These are phyloP conservation scores for Xylaria sp. DNA, from an alignment of 2,329 filamentous ascomycete genomes.

Conservation along the genomic window DNA sequence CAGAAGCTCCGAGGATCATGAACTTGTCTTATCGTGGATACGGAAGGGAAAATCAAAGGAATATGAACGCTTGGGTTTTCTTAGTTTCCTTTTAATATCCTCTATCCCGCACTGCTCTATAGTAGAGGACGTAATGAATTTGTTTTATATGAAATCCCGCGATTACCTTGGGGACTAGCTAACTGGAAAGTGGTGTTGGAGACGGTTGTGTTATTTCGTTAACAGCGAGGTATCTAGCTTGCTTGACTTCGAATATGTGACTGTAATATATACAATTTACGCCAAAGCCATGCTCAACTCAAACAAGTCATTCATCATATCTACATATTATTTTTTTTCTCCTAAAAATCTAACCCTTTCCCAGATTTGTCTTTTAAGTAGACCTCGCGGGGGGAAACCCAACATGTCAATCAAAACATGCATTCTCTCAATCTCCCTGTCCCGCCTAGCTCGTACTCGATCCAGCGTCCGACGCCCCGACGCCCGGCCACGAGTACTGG, in stretches of 20 bases:
- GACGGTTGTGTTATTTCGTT: neutral
- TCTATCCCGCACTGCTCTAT: conserved; percentile 9
- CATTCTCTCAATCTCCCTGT: conserved; percentile 72
- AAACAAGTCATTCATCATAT: conserved; percentile 21
- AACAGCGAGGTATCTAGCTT: neutral
- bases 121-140: conserved; percentile 27
- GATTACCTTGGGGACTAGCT: neutral
- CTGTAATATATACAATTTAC: conserved; percentile 13
- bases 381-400: neutral
- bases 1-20: conserved; percentile 29
- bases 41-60: neutral
- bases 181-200: neutral
- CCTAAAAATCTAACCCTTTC: conserved; percentile 1
- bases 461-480: conserved; percentile 79
- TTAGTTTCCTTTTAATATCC: conserved; percentile 28
- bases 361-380: neutral
- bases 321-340: conserved; percentile 1
- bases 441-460: conserved; percentile 81
- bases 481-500: conserved; percentile 75
- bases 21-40: conserved; percentile 19
- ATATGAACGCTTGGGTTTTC: conserved; percentile 16
- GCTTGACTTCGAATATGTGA: neutral
- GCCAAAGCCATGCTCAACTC: conserved; percentile 14
- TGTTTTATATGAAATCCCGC: neutral
- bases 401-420: conserved; percentile 56